phyloP scores from a whole-genome alignment of 768 basidiomycete genomes.

The Collybia sordida region DNA sequence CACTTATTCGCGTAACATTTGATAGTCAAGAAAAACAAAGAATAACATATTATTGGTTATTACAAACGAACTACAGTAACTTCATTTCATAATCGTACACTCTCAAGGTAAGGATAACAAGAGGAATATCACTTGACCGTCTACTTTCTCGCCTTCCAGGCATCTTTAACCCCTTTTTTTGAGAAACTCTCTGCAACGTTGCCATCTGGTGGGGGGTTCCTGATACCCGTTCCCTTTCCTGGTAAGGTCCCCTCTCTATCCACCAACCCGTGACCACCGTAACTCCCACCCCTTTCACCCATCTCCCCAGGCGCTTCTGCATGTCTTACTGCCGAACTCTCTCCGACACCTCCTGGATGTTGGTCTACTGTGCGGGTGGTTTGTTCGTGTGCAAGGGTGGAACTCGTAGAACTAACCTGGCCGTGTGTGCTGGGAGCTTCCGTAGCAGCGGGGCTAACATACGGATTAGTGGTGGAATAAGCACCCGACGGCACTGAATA shows the following conservation, averaged over 20 bases:
- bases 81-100: background rate
- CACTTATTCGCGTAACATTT: background rate
- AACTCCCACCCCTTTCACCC: constrained; percentile 39
- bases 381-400: constrained; percentile 39
- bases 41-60: background rate
- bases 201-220: constrained; percentile 48
- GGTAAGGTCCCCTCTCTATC: constrained; percentile 36
- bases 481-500: constrained; percentile 77
- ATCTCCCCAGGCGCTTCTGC: constrained; percentile 43
- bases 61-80: background rate
- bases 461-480: constrained; percentile 51
- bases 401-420: constrained; percentile 43
- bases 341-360: constrained; percentile 43
- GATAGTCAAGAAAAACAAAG: background rate
- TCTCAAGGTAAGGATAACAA: constrained; percentile 1
- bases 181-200: constrained; percentile 43
- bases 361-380: constrained; percentile 41
- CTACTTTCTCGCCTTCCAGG: constrained; percentile 51
- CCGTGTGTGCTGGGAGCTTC: constrained; percentile 35
- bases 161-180: constrained; percentile 43
- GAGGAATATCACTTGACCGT: constrained; percentile 4
- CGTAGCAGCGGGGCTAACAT: constrained; percentile 39
- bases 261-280: constrained; percentile 42
- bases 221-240: constrained; percentile 37
- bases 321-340: constrained; percentile 46